Conservation (phyloP, 441 rosid genomes). For the Dalechampia spathulata region DNA sequence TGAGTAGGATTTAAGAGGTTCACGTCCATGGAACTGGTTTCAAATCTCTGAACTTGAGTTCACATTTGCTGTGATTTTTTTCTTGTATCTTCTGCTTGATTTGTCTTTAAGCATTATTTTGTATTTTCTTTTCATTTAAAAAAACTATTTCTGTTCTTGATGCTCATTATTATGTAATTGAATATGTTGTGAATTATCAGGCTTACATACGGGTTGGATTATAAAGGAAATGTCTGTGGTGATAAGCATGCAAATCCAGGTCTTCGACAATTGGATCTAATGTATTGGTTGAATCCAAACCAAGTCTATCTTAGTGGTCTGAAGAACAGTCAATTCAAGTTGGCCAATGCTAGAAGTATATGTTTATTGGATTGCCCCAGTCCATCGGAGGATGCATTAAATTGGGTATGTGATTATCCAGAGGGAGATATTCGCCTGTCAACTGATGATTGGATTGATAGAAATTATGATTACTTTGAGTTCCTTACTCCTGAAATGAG, state of each 20-base stretch:
- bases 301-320: constrained; percentile 93
- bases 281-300: constrained; percentile 89
- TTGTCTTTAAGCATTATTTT: constrained; percentile 1
- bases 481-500: constrained; percentile 93
- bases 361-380: constrained; percentile 88
- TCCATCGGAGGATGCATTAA: constrained; percentile 71
- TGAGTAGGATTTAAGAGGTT: too few species aligned
- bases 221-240: constrained; percentile 94
- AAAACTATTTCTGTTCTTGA: neutral
- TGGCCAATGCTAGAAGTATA: constrained; percentile 72
- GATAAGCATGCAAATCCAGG: constrained; percentile 67
- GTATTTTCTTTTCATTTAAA: neutral
- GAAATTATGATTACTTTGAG: constrained; percentile 84
- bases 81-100: neutral
- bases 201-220: constrained; percentile 91
- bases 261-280: constrained; percentile 74
- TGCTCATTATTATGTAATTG: constrained; percentile 9
- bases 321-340: constrained; percentile 63
- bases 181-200: constrained; percentile 33
- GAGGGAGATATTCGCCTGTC: constrained; percentile 87
- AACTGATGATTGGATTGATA: constrained; percentile 80
- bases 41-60: neutral
- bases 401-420: constrained; percentile 98
- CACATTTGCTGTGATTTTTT: neutral
- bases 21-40: too few species aligned